phyloP scores from a whole-genome alignment of 495 filamentous ascomycete genomes.

The Sabuloglossum arenarium region DNA sequence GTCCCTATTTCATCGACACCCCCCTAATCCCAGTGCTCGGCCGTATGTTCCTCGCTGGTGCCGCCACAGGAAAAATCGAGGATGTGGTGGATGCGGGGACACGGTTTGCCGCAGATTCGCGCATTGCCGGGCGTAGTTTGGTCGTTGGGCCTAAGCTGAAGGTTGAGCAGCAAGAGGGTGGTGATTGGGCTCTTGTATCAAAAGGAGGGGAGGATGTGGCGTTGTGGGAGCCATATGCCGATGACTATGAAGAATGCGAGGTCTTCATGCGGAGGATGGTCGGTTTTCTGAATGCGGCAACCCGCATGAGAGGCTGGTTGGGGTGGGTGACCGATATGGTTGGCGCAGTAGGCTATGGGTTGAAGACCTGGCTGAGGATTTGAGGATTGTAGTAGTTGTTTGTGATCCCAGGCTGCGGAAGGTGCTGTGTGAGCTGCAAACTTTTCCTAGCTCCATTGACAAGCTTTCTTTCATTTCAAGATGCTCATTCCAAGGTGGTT shows the following conservation, averaged over 20 bases:
- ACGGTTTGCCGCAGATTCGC: slow-evolving; percentile 22
- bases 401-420: neutral
- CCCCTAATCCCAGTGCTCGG: slow-evolving; percentile 25
- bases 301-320: slow-evolving; percentile 25
- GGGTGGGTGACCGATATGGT: slow-evolving; percentile 27
- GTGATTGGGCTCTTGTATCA: slow-evolving; percentile 19
- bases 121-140: slow-evolving; percentile 28
- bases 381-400: neutral
- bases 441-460: neutral
- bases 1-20: slow-evolving; percentile 48
- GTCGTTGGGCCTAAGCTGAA: slow-evolving; percentile 32
- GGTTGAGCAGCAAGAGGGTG: slow-evolving; percentile 15
- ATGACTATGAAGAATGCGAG: slow-evolving; percentile 35
- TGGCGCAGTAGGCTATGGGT: slow-evolving; percentile 4
- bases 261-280: slow-evolving; percentile 26
- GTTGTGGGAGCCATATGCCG: slow-evolving; percentile 34
- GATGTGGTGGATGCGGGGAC: slow-evolving; percentile 34
- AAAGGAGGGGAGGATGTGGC: slow-evolving; percentile 17
- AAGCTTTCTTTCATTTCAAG: too few relatives aligned
- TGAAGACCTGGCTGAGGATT: neutral
- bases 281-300: slow-evolving; percentile 24
- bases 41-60: slow-evolving; percentile 30
- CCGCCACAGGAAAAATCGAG: slow-evolving; percentile 24
- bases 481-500: too few relatives aligned
- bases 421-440: neutral